Conservation (phyloP, 306 rosid genomes). For the Malus asiatica region DNA sequence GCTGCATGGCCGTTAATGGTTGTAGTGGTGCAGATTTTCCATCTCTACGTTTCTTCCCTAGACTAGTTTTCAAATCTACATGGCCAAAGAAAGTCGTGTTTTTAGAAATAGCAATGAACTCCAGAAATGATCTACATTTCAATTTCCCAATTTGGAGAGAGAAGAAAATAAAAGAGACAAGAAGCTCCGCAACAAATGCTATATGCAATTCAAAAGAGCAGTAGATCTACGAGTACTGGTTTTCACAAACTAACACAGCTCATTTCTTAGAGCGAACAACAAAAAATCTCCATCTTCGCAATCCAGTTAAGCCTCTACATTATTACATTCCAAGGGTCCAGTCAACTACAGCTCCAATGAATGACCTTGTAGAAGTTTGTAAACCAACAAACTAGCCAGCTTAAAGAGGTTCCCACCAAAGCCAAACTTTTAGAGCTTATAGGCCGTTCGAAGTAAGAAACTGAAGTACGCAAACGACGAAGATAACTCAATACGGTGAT, state of each 20-base stretch:
- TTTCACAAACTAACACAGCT: neutral
- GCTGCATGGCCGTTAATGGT: constrained; percentile 75
- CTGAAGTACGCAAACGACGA: neutral
- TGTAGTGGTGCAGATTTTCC: constrained; percentile 55
- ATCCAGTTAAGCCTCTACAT: neutral
- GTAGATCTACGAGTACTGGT: neutral
- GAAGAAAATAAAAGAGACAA: neutral
- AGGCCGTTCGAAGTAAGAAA: neutral
- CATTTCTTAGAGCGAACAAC: neutral
- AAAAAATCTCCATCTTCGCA: neutral
- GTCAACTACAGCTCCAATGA: neutral
- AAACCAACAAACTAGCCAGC: neutral
- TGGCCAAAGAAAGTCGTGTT: constrained; percentile 8
- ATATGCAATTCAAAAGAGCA: neutral
- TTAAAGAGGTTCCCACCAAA: neutral
- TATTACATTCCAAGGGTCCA: neutral
- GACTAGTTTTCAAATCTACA: constrained; percentile 68
- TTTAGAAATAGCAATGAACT: neutral
- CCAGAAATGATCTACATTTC: neutral
- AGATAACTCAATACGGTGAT: neutral
- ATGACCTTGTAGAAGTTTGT: neutral
- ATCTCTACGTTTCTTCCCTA: constrained; percentile 82
- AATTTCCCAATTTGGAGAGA: neutral
- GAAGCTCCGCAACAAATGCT: neutral
- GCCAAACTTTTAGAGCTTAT: neutral